A percentile compares a stretch with the other conserved stretches of the same genome.
Evolutionary conservation across 768 basidiomycete genomes (phyloP).

Genomic region (Suillus hirtellus): DNA sequence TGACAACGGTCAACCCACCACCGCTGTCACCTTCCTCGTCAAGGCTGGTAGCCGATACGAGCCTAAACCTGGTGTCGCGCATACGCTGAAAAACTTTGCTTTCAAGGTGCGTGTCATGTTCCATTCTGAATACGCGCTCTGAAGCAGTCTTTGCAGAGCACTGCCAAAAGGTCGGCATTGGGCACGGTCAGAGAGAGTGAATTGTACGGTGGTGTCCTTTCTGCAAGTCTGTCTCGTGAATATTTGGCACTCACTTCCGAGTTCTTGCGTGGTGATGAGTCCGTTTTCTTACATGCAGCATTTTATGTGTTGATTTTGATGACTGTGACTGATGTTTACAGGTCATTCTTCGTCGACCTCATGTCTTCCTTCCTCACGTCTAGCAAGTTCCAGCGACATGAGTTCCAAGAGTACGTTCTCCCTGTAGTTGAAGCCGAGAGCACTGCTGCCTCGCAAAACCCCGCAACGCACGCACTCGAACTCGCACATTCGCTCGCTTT

Average conservation of each 20-base stretch:
- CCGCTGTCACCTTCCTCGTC: conserved; percentile 85
- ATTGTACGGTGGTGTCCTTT: conserved; percentile 89
- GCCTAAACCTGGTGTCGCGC: conserved; percentile 85
- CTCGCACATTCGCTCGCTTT: conserved; percentile 89
- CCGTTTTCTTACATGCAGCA: conserved; percentile 38
- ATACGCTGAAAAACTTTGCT: conserved; percentile 96
- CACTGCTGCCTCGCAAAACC: conserved; percentile 55
- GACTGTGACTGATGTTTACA: conserved; percentile 30
- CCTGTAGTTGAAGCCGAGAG: conserved; percentile 74
- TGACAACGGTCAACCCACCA: conserved; percentile 81
- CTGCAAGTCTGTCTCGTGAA: conserved; percentile 81
- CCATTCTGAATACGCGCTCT: not conserved
- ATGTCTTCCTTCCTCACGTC: conserved; percentile 84
- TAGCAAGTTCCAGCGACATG: conserved; percentile 77
- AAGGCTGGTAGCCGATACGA: conserved; percentile 93
- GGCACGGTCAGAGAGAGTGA: conserved; percentile 91
- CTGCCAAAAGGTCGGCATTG: conserved; percentile 81
- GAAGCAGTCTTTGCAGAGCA: conserved; percentile 60
- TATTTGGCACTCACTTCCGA: conserved; percentile 93
- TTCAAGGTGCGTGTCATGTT: conserved; percentile 76
- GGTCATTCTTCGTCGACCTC: conserved; percentile 87
- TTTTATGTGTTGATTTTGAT: not conserved
- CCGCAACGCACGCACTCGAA: conserved; percentile 76
- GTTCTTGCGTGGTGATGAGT: conserved; percentile 96
- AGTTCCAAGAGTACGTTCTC: conserved; percentile 73